Percentiles rank a stretch among this genome's conserved stretches.
These are phyloP conservation scores for Puccinia coronata DNA, from an alignment of 1,284 basidiomycete species.

Conservation along the genomic window DNA sequence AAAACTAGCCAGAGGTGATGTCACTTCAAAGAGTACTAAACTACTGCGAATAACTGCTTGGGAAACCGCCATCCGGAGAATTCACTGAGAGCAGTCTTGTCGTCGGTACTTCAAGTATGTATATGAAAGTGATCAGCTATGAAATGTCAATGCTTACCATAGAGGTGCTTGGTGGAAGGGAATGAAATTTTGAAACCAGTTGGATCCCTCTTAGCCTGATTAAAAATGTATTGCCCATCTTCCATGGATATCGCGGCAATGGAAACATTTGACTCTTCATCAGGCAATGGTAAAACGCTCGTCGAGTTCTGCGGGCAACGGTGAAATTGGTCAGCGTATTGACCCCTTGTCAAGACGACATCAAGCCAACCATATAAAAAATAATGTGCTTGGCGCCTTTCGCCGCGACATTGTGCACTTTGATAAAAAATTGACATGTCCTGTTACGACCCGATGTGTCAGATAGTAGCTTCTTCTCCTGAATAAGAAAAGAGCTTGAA, in stretches of 20 bases:
- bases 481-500: not conserved
- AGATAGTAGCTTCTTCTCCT: not conserved
- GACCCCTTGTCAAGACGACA: not conserved
- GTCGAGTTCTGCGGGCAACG: not conserved
- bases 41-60: constrained; percentile 42
- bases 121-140: too few species aligned
- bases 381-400: constrained; percentile 44
- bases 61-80: constrained; percentile 34
- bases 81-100: constrained; percentile 13
- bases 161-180: not conserved
- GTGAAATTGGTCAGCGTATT: not conserved
- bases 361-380: constrained; percentile 40
- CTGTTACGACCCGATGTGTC: not conserved
- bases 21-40: not conserved
- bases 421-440: not conserved
- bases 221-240: constrained; percentile 5
- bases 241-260: not conserved
- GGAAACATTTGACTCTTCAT: not conserved
- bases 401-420: constrained; percentile 7
- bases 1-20: not conserved
- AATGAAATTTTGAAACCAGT: not conserved
- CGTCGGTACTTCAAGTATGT: too few species aligned
- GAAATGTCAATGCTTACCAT: too few species aligned
- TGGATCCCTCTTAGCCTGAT: constrained; percentile 1
- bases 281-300: not conserved